Base-by-base conservation (phyloP, 805 yeast species). In the Pichia heedii region DNA sequence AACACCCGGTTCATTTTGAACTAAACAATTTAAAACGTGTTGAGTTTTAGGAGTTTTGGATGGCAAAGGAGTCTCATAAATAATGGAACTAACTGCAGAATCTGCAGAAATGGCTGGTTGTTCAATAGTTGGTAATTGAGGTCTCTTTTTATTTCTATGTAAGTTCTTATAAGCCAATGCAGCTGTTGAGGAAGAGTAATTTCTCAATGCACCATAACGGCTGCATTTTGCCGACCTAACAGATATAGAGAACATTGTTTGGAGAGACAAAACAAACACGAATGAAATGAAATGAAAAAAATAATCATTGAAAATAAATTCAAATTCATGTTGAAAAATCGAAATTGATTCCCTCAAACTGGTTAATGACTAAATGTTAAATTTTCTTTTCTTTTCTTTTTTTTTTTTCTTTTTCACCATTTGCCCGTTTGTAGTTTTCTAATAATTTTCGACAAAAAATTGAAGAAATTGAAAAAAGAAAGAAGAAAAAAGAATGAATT, bases 1-100 rank as follows among this genome's bases (percentile, higher is more conserved):
- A 37, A 93, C 98, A 73, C 98, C 98, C 8, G 98, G 97, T 68
- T 93, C 98, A 65, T 93, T 90, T 68, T 93, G 97, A 16, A 93
- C 98, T 60, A 93, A 74, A 69, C 98, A 93, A 74, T 90, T 93
- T 62, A 93, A 73, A 37, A 93, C 94, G 56, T 93, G 98, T 57
- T 84, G 84, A 53, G 83, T 81, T 54, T 74, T 71, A 35, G 88
- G 85, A 5, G 76, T 73, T 39, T 55, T 67, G 2, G 78, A 69
- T 33, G 81, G 77, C 21, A 68, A 60, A 76, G 98, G 76, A 3
- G 96, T 86, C 63, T 93, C 97, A 67, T 89, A 90, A 51, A 93
- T 71, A 53, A 93, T 93, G 12, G 97, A 87, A 12, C 96, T 84
- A 36, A 93, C 97, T 7, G 97, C 98, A 37, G 95, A 84, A 52